Evolutionary conservation across 1,139 yeast species (phyloP), one percentile per base, ranked within the genome.

Genomic region (Taphrina sp.): DNA sequence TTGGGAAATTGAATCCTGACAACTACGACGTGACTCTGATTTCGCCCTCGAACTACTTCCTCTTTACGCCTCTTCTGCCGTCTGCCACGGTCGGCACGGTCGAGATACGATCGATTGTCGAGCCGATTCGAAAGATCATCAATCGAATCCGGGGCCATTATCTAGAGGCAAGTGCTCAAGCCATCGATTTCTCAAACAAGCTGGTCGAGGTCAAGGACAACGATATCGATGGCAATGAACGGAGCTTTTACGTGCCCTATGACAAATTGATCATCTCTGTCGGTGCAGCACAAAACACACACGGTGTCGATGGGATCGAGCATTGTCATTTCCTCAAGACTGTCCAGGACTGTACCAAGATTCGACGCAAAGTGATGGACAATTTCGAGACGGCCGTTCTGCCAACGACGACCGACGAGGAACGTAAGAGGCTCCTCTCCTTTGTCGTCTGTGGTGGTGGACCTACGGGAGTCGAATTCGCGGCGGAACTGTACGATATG

Each of bases 1-100:
- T 90, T 70, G 88, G 88, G 74, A 80, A 83, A 68, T 76, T 90
- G 70, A 96, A 90, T 69, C 84, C 96, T 47, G 75, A 90, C 46
- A 74, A 83, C 68, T 90, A 89, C 74, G 87, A 90, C 68, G 95
- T 90, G 56, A 83, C 87, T 57, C 83, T 90, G 57, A 85, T 90
- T 49, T 87, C 96, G 35, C 96, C 97, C 60, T 81, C 96, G 74
- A 90, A 89, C 77, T 90, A 88, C 77, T 90, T 90, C 73, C 76
- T 90, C 66, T 90, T 89, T 77, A 90, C 97, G 49, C 60, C 97
- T 8, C 76, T 90, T 69, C 78, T 90, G 66, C 96, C 96, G 45
- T 85, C 95, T 24, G 85, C 90, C 63, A 95, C 96, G 53, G 89
- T 95, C 45, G 96, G 96, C 61, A 85, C 95, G 52, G 81, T 90